Percentiles rank a stretch among this genome's conserved stretches.
phyloP scores from a whole-genome alignment of 805 yeast genomes.

The Zygosaccharomyces gambellarensis region DNA sequence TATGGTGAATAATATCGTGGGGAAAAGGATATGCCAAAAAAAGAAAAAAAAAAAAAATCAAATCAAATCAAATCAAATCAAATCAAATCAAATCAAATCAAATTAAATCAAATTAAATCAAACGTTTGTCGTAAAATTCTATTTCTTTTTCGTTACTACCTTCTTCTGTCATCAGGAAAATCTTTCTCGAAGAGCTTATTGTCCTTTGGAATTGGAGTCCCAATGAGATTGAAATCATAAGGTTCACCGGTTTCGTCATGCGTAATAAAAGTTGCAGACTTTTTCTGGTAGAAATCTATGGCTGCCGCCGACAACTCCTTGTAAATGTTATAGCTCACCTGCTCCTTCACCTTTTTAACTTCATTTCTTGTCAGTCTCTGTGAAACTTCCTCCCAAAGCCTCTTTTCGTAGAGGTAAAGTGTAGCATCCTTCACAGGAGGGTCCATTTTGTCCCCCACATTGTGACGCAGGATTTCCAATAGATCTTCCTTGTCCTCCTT shows the following conservation, averaged over 20 bases:
- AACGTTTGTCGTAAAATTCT: not conserved
- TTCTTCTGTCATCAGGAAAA: constrained; percentile 3
- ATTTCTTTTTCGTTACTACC: not conserved
- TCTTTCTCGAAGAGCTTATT: constrained; percentile 3
- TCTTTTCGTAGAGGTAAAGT: constrained; percentile 19
- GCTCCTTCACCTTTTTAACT: not conserved
- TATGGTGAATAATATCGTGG: not conserved
- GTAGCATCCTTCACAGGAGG: constrained; percentile 31
- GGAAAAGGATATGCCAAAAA: not conserved
- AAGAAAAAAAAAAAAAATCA: not conserved
- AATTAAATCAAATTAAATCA: not conserved
- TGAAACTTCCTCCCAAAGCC: constrained; percentile 17
- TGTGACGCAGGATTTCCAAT: constrained; percentile 13
- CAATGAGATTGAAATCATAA: not conserved
- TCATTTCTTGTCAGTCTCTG: constrained; percentile 4
- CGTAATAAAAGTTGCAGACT: constrained; percentile 12
- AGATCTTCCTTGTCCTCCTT: constrained; percentile 13
- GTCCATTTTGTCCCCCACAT: constrained; percentile 13
- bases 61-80: not conserved
- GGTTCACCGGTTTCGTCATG: constrained; percentile 4
- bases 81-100: not conserved
- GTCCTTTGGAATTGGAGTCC: constrained; percentile 1
- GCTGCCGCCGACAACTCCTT: constrained; percentile 14
- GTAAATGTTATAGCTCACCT: constrained; percentile 4
- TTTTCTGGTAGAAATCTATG: constrained; percentile 8